phyloP scores from a whole-genome alignment of 2,329 filamentous ascomycete species.

The Penicillium psychrosexuale region DNA sequence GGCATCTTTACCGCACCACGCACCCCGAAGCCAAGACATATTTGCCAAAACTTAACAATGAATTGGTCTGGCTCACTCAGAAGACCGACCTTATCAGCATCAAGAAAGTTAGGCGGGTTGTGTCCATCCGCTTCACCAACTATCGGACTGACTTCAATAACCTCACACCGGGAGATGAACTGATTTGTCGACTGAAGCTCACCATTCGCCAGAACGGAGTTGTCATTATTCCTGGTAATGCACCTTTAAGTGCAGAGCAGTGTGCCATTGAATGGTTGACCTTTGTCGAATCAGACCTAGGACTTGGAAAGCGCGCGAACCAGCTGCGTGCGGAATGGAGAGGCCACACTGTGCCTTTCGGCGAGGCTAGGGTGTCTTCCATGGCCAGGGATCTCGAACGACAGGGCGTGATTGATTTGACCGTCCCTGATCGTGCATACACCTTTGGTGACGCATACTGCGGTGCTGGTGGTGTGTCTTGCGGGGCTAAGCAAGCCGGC shows the following conservation, averaged over 20 bases:
- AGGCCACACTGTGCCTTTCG: slow-evolving; percentile 31
- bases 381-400: slow-evolving; percentile 1
- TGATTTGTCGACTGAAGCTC: slow-evolving; percentile 37
- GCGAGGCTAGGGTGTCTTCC: slow-evolving; percentile 13
- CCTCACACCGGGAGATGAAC: slow-evolving; percentile 19
- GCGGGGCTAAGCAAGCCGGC: slow-evolving; percentile 60
- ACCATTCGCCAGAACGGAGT: slow-evolving; percentile 9
- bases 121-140: slow-evolving; percentile 57
- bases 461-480: slow-evolving; percentile 68
- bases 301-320: slow-evolving; percentile 7
- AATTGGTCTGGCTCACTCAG: slow-evolving; percentile 45
- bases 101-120: slow-evolving; percentile 37
- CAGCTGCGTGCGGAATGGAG: slow-evolving; percentile 35
- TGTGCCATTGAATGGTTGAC: slow-evolving; percentile 31
- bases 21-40: slow-evolving; percentile 31
- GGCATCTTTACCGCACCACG: slow-evolving; percentile 34
- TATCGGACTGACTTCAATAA: slow-evolving; percentile 25
- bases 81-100: slow-evolving; percentile 45
- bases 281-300: slow-evolving; percentile 30
- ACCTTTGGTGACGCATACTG: slow-evolving; percentile 70
- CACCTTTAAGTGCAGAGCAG: slow-evolving; percentile 15
- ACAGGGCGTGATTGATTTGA: slow-evolving; percentile 22
- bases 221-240: background rate
- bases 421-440: slow-evolving; percentile 44
- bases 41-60: slow-evolving; percentile 42